Evolutionary conservation across 176 grass and related monocot species (phyloP), one percentile per base, ranked within the genome.

Genomic region (Avena insularis): DNA sequence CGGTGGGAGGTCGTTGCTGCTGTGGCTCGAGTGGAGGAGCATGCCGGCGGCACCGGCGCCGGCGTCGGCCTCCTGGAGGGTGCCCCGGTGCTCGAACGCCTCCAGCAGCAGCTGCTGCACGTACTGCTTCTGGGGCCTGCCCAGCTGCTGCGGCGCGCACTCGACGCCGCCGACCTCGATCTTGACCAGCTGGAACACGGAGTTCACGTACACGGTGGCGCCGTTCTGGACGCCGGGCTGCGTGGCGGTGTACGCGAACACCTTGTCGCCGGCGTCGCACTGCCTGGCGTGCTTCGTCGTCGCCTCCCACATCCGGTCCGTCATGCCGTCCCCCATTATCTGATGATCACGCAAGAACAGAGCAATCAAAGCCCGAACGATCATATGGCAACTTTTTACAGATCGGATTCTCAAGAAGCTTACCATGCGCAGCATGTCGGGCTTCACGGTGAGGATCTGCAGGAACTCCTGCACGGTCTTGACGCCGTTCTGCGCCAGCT

Each of bases 271-370:
- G 50, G 65, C 12, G 21, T 4, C 0, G 88, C 97, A 97, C 0
- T 83, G 84, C 83, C 14, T 90, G 1, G 97, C 97, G 54, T 99
- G 94, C 49, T 0, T 68, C 56, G 83, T 85, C 6, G 87, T 91
- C 31, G 2, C 62, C 29, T 99, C 89, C 97, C 97, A 99, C 94
- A 94, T 89, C 3, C 85, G 84, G 38, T 99, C 97, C 0, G 92
- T 93, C 97, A 97, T 99, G 64, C 94, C 94, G 0, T 57, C 46
- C 71, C 97, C 97, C 49, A 99, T 14, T 8, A 99, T 95, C 92
- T 98, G 43, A 49, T 17, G 12, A 17, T 8, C 40, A 43, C 5
- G 40, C 5, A 3, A 33, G 29, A 29, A 56, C 82, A 75, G 80
- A 84, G 55, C 21, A 23, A 23, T 23, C 23, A 23, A 23, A 23